Base-by-base conservation (phyloP, 108 stramenopile genomes). In the Chaetoceros tenuissimus region DNA sequence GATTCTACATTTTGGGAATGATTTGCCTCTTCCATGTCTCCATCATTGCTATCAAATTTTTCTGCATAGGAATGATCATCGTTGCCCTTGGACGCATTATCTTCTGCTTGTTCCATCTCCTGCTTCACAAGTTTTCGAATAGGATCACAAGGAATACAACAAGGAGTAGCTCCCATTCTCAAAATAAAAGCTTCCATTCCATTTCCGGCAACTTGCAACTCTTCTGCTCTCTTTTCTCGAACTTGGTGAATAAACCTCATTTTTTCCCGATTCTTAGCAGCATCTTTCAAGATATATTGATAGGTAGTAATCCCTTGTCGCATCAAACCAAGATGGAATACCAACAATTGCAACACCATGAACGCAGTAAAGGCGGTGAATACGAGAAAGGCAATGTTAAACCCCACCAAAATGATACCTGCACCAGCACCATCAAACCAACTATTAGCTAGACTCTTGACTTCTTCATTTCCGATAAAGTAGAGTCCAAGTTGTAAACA, bases 221-320 rank as follows among this genome's bases (percentile, higher is more conserved):
- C 31, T 61, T 53, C 82, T 69, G 44, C 57, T 64, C 25, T 53
- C 46, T 44, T 54, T 61, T 13, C 5, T 24, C 24, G 52, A 25
- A 69, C 55, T 51, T 79, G 77, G 53, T 71, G 63, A 45, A 71
- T 74, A 23, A 58, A 27, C 40, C 59, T 60, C 10, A 64, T 24
- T 21, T 40, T 46, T 59, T 81, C 82, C 27, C 85, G 64, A 62
- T 82, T 73, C 25, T 48, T 21, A 31, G 75, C 70, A 23, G 66
- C 70, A 55, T 86, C 85, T 53, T 60, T 53, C 3, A 89, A 62
- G 61, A 96, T 92, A 59, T 73, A 96, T 62, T 87, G 69, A 57
- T 94, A 96, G 2, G 95, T 96, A n/a, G 89, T 82, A n/a, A 92
- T 59, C 3, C 71, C 72, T 60, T 85, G 63, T 23, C 59, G 56